These are phyloP conservation scores for Xanthoceras sorbifolium DNA, from an alignment of 345 rosid genomes.

Conservation along the genomic window DNA sequence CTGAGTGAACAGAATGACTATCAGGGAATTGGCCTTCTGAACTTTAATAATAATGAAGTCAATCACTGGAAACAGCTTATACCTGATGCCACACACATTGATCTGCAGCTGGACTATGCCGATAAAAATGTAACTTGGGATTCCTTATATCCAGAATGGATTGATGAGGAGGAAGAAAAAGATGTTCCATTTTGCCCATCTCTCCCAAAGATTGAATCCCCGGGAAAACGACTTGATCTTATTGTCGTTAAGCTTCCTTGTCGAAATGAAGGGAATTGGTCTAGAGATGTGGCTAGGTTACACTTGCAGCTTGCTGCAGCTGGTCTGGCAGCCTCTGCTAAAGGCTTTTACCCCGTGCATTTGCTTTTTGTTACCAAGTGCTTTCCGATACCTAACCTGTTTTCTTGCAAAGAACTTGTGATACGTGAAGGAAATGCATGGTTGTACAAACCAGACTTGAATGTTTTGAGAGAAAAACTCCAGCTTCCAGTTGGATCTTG, in stretches of 20 bases:
- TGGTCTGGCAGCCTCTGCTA: constrained; percentile 59
- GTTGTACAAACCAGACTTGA: constrained; percentile 73
- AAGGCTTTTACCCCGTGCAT: constrained; percentile 70
- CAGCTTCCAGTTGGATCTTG: constrained; percentile 93
- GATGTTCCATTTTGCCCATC: constrained; percentile 76
- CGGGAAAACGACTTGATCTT: constrained; percentile 70
- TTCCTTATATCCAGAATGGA: constrained; percentile 90
- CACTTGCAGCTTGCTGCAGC: constrained; percentile 94
- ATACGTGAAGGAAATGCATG: constrained; percentile 57
- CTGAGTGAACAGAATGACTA: constrained; percentile 39
- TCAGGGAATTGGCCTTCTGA: constrained; percentile 75
- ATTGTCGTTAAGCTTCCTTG: constrained; percentile 93
- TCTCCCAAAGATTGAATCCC: constrained; percentile 63
- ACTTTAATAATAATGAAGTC: constrained; percentile 67
- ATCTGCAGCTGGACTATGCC: constrained; percentile 49
- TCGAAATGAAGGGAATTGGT: constrained; percentile 80
- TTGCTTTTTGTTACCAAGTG: constrained; percentile 68
- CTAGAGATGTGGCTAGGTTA: constrained; percentile 81
- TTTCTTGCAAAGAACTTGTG: constrained; percentile 76
- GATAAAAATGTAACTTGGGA: constrained; percentile 72
- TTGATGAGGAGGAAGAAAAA: constrained; percentile 91
- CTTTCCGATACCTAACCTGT: constrained; percentile 83
- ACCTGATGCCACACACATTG: constrained; percentile 46
- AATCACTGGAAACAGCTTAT: constrained; percentile 60
- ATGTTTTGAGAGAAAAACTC: constrained; percentile 63